Evolutionary conservation across 2,329 filamentous ascomycete species (phyloP), one percentile per base, ranked within the genome.

Genomic region (Curvularia sp.): DNA sequence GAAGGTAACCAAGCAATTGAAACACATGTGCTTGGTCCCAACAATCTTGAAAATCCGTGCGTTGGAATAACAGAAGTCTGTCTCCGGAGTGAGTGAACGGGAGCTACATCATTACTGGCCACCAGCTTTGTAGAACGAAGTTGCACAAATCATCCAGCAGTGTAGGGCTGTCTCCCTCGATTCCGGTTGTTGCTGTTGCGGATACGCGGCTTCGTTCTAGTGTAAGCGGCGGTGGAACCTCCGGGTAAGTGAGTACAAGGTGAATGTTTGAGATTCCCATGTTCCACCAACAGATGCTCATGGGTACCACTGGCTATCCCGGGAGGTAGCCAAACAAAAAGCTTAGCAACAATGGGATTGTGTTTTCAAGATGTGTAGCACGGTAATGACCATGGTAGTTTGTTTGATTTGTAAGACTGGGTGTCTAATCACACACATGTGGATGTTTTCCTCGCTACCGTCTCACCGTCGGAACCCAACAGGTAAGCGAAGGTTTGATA

Each of bases 201-300:
- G 15, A 28, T 13, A 12, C 19, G 28, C 18, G 34, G 23, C 21
- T 34, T 32, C 0, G 21, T 48, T 32, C 38, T 30, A 8, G 25
- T 54, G 28, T 54, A 63, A 60, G 49, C 55, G 42, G 32, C 13
- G 47, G 45, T 43, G 47, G 36, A 27, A 41, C 27, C 27, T 41
- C 56, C 61, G 63, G 59, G 49, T 60, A 48, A 23, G 43, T 47
- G 41, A 57, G 42, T 25, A 65, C 52, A 48, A 59, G 56, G 49
- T 53, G 48, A 51, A 23, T 49, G 42, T 21, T 46, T 39, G 45
- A 39, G 27, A 43, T 13, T 2, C 12, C 59, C 39, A 28, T 57
- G 61, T 63, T 53, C 49, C 59, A 65, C 63, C 53, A 65, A 64
- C 61, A 59, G 63, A 60, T 68, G 66, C 53, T 60, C 39, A 42